Percentiles rank a stretch among this genome's conserved stretches.
Conservation (phyloP, 2,329 filamentous ascomycete genomes). For the Fusarium keratoplasticum region DNA sequence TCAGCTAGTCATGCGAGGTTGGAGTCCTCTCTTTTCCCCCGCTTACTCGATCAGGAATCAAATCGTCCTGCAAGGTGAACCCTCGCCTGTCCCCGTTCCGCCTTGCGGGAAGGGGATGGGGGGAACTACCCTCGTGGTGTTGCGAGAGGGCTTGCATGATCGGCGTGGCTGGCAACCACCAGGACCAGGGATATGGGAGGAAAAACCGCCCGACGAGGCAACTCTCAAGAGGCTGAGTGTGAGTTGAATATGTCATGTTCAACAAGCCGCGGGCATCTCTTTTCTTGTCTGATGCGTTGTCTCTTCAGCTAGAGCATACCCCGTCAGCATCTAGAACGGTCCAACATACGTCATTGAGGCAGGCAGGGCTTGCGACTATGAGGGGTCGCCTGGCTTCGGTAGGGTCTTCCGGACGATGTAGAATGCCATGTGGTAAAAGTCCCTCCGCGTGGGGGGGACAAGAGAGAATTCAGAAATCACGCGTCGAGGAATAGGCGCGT, state of each 20-base stretch:
- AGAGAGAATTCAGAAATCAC: conserved; percentile 11
- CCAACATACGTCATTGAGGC: conserved; percentile 41
- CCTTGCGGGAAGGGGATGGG: neutral
- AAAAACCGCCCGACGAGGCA: neutral
- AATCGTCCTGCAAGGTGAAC: conserved; percentile 11
- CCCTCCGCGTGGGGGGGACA: conserved; percentile 13
- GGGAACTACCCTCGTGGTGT: conserved; percentile 9
- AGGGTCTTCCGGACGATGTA: conserved; percentile 1
- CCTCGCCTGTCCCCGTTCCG: neutral
- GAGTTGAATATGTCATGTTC: conserved; percentile 24
- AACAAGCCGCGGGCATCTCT: neutral
- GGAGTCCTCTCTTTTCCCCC: conserved; percentile 2
- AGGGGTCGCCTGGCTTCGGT: conserved; percentile 8
- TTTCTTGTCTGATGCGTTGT: conserved; percentile 29
- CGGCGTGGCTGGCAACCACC: conserved; percentile 26
- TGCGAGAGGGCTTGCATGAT: conserved; percentile 24
- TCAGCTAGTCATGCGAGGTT: conserved; percentile 24
- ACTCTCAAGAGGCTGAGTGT: neutral
- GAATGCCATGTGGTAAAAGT: conserved; percentile 13
- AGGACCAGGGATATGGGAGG: conserved; percentile 18
- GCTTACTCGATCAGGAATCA: conserved; percentile 12
- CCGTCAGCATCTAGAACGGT: conserved; percentile 43
- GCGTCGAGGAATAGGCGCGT: conserved; percentile 1
- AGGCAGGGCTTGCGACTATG: conserved; percentile 11
- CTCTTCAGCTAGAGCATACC: conserved; percentile 13